Conservation (phyloP, 2,329 filamentous ascomycete genomes). For the Colletotrichum lini region DNA sequence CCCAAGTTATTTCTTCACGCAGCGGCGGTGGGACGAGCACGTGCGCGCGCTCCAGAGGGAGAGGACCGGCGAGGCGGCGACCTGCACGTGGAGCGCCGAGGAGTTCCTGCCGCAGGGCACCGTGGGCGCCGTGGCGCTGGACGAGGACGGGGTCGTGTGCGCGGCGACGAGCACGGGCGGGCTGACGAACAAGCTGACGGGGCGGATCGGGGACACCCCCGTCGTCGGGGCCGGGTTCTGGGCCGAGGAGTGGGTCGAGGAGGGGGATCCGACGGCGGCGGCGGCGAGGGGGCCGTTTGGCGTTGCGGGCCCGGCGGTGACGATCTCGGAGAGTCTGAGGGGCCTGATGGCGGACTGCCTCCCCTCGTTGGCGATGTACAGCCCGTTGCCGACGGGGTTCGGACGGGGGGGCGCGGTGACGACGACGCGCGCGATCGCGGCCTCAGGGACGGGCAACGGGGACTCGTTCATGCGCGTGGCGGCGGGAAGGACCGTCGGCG, state of each 20-base stretch:
- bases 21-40: conserved; percentile 85
- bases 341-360: conserved; percentile 73
- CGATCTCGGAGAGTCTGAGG: conserved; percentile 61
- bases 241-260: conserved; percentile 85
- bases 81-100: conserved; percentile 68
- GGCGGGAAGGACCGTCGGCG: conserved; percentile 79
- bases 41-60: conserved; percentile 69
- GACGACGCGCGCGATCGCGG: conserved; percentile 65
- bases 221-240: conserved; percentile 89
- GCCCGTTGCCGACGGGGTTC: conserved; percentile 46
- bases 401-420: conserved; percentile 23
- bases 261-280: conserved; percentile 51
- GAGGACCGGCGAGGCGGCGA: conserved; percentile 54
- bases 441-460: conserved; percentile 89
- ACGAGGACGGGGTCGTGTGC: conserved; percentile 81
- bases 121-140: conserved; percentile 85
- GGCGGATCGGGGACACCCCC: conserved; percentile 88
- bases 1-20: conserved; percentile 83
- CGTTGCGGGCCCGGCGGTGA: conserved; percentile 50
- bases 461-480: conserved; percentile 85
- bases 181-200: conserved; percentile 89
- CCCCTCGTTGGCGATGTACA: conserved; percentile 62
- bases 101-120: conserved; percentile 87
- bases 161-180: conserved; percentile 80
- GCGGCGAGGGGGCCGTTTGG: conserved; percentile 12